Evolutionary conservation across 306 rosid species (phyloP), one percentile per base, ranked within the genome.

Genomic region (Sechiopsis laciniata): DNA sequence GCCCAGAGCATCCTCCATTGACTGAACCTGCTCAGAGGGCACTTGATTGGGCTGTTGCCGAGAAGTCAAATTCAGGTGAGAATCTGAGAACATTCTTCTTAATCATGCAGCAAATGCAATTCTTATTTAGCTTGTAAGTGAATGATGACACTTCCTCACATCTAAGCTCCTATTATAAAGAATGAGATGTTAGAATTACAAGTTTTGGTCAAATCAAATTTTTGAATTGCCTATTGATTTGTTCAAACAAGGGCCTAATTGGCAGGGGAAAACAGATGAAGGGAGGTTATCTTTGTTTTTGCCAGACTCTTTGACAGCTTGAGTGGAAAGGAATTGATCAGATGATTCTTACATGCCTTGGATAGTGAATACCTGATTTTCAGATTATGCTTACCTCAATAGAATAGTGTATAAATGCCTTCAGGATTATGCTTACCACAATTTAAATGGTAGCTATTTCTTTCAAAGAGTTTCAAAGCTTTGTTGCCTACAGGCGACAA

Each of bases 31-130:
- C 96, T 77, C 88, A 87, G 87, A 83, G 81, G 81, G 90, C 87
- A 78, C 84, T 90, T 54, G 90, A 93, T 68, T 90, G 91, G 98
- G 97, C 97, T 32, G 78, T 90, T 83, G 90, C 86, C n/a, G 87
- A 87, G 81, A 93, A 88, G 74, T 61, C 85, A 51, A 89, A 90
- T 82, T 89, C 96, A 81, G 96, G 98, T 93, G 65, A 46, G 5
- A 32, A 32, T 32, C 37, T 32, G 2, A 32, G 22, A 50, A 51
- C 60, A 70, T 24, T 21, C 21, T 57, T 65, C 72, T 24, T 65
- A 64, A 64, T 17, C 54, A 11, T 65, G 17, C 54, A 66, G 72
- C 32, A 11, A 40, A 40, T 40, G 46, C 46, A 40, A 8, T 40
- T 40, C 46, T 6, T 40, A 40, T 40, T 40, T 26, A 51, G 55